Conservation (phyloP, 306 rosid genomes). For the Fragaria vesca region DNA sequence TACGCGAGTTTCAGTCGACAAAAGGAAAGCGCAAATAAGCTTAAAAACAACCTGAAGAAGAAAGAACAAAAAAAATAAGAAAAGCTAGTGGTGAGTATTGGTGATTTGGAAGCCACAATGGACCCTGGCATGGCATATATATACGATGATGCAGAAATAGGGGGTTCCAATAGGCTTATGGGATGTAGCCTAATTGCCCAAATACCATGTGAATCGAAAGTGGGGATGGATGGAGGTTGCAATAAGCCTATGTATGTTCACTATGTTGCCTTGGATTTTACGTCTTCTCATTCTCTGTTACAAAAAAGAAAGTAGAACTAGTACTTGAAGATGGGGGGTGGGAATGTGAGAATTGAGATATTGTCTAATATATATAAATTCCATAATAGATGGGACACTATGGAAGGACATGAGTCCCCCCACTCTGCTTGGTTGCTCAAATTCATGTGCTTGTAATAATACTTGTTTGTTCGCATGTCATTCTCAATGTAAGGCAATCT, state of each 20-base stretch:
- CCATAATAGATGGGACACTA: neutral
- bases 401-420: neutral
- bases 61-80: neutral
- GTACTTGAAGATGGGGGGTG: neutral
- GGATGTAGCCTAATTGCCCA: neutral
- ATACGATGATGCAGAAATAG: conserved; percentile 1
- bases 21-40: conserved; percentile 33
- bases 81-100: neutral
- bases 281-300: neutral
- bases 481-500: conserved; percentile 28
- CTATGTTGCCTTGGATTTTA: neutral
- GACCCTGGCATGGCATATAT: conserved; percentile 11
- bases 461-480: conserved; percentile 48
- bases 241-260: neutral
- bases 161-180: no score
- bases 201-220: conserved; percentile 10
- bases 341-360: neutral
- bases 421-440: conserved; percentile 12
- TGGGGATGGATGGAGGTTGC: neutral
- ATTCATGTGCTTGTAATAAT: conserved; percentile 50
- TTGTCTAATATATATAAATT: neutral
- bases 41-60: neutral
- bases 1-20: conserved; percentile 18
- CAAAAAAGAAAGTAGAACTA: neutral
- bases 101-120: conserved; percentile 14